These are phyloP conservation scores for Rhododendron griersonianum DNA, from an alignment of 148 eudicot species.

Conservation along the genomic window DNA sequence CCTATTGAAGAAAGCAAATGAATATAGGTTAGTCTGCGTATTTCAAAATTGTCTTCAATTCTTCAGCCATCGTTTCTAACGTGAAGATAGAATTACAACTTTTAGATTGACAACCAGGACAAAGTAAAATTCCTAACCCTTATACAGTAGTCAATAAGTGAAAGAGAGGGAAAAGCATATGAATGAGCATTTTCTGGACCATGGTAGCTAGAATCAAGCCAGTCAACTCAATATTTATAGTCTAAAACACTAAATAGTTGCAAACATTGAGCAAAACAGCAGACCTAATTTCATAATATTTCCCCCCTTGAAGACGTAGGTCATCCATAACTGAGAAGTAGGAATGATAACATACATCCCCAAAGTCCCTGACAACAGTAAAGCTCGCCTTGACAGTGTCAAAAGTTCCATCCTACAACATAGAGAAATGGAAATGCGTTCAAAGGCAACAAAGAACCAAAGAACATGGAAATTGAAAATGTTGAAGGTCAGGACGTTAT, in stretches of 20 bases:
- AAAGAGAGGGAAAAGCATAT: not conserved
- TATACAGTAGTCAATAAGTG: not conserved
- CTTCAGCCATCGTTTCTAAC: not conserved
- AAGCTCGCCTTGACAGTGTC: slow-evolving; percentile 53
- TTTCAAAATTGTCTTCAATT: not conserved
- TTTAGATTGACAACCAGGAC: not conserved
- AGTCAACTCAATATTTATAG: not conserved
- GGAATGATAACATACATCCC: slow-evolving; percentile 76
- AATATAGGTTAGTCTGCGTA: not conserved
- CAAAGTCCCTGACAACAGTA: slow-evolving; percentile 56
- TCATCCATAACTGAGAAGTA: slow-evolving; percentile 85
- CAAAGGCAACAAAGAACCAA: not conserved
- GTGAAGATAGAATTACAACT: not conserved
- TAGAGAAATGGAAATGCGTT: slow-evolving; percentile 8
- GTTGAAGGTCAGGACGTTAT: not conserved
- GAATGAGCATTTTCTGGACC: not conserved
- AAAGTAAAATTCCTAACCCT: too few species aligned
- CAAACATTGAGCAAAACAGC: not conserved
- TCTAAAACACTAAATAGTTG: not conserved
- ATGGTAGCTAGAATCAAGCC: not conserved
- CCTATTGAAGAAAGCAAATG: not conserved
- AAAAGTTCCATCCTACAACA: slow-evolving; percentile 84
- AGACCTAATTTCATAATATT: slow-evolving; percentile 51
- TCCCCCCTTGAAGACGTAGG: slow-evolving; percentile 43
- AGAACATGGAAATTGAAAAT: not conserved